These are phyloP conservation scores for Gossypium schwendimanii DNA, from an alignment of 441 rosid species.

Conservation along the genomic window DNA sequence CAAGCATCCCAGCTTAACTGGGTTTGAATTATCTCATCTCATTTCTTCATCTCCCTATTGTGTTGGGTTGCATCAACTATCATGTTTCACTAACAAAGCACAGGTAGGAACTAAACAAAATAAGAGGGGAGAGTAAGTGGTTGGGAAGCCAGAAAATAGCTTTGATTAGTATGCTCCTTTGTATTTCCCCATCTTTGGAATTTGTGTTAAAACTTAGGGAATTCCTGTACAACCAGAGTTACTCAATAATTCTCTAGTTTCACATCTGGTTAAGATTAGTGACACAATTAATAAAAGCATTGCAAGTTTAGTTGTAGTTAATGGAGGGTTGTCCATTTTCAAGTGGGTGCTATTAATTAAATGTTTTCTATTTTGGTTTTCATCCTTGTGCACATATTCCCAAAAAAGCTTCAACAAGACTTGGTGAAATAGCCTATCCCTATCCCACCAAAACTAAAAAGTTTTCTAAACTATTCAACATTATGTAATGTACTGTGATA, in stretches of 20 bases:
- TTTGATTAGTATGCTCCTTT: too few relatives aligned
- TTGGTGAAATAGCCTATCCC: neutral
- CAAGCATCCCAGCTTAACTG: neutral
- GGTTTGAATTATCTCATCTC: neutral
- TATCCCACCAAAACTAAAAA: neutral
- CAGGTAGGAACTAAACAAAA: neutral
- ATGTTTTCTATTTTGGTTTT: neutral
- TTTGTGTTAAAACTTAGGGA: neutral
- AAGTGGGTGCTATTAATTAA: neutral
- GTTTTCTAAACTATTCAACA: neutral
- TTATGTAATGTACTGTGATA: neutral
- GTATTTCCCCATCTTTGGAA: neutral
- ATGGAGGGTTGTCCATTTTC: neutral
- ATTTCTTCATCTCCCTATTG: neutral
- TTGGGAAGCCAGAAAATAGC: neutral
- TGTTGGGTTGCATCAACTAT: slow-evolving; percentile 3
- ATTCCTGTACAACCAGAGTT: neutral
- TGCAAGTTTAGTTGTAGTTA: neutral
- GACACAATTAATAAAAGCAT: neutral
- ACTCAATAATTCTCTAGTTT: neutral
- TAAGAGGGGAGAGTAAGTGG: neutral
- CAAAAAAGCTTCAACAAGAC: too few relatives aligned
- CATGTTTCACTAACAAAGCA: neutral
- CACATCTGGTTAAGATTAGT: neutral
- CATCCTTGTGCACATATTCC: neutral